Base-by-base conservation (phyloP, 2,329 filamentous ascomycete genomes). In the Beauveria asiatica region DNA sequence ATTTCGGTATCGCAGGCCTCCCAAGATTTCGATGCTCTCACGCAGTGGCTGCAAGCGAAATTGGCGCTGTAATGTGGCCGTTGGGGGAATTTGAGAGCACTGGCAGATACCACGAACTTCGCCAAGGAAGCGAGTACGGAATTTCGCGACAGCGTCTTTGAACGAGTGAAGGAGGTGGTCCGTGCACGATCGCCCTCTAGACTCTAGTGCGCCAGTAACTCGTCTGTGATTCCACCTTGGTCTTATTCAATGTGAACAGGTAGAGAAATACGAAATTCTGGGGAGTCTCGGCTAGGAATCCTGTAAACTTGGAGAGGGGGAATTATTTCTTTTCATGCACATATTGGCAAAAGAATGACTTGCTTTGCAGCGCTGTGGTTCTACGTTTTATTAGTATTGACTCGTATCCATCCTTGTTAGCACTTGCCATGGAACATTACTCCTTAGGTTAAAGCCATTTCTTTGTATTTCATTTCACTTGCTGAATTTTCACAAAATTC, bases 61-160 rank as follows among this genome's bases (percentile, higher is more conserved):
- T 42, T 57, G 60, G 17, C 54, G 54, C 37, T n/a, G 25, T 42
- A n/a, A 41, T 17, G 54, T 11, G 48, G 55, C 23, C 27, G 52
- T 53, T 19, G 49, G 27, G 30, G 13, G 49, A 30, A n/a, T 49
- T 46, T 53, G 46, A 44, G 54, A 21, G 27, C 48, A 41, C 19
- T 52, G 33, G 27, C 48, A 57, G 50, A 57, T 51, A 51, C 57
- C 27, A 42, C 56, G 49, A 59, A 19, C 50, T 48, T 58, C 55
- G 54, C 13, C 25, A 49, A 21, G 42, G 60, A 45, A 50, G 60
- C 25, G 33, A 49, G 27, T 44, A 51, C 52, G 48, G 55, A 58
- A 62, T 62, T 58, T 62, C 56, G 60, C 60, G 60, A 62, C 42
- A 51, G 49, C 37, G n/a, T 17, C 23, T 52, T 45, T 49, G 25